These are phyloP conservation scores for Sphagnurus paluster DNA, from an alignment of 1,284 basidiomycete species.

Conservation along the genomic window DNA sequence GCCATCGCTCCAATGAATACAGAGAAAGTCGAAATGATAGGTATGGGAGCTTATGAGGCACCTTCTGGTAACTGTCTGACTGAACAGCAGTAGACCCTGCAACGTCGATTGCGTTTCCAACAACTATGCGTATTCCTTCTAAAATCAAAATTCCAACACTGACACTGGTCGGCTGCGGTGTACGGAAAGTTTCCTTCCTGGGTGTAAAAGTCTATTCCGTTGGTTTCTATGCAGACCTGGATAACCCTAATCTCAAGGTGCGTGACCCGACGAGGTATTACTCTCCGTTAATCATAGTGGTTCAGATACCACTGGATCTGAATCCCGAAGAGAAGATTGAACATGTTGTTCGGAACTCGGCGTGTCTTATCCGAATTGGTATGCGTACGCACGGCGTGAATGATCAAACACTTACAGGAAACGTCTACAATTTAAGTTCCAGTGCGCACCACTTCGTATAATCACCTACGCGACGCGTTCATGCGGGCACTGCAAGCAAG, in stretches of 20 bases:
- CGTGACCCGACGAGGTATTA: neutral
- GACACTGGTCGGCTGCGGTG: conserved; percentile 77
- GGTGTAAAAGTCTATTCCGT: conserved; percentile 83
- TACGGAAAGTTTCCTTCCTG: conserved; percentile 84
- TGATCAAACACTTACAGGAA: conserved; percentile 3
- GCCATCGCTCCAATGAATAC: conserved; percentile 22
- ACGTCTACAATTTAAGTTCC: conserved; percentile 54
- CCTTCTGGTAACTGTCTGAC: neutral
- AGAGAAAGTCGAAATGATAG: conserved; percentile 20
- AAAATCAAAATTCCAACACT: conserved; percentile 60
- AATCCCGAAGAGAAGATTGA: conserved; percentile 69
- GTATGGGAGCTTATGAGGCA: conserved; percentile 16
- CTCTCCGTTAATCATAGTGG: neutral
- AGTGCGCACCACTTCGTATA: conserved; percentile 77
- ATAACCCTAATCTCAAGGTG: conserved; percentile 59
- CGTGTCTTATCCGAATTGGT: conserved; percentile 79
- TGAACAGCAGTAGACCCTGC: conserved; percentile 59
- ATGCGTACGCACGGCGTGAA: conserved; percentile 19
- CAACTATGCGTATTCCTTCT: conserved; percentile 57
- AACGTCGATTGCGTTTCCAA: conserved; percentile 73
- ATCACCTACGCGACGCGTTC: conserved; percentile 86
- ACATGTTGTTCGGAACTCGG: conserved; percentile 63
- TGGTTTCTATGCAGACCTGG: conserved; percentile 81
- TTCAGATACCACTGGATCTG: conserved; percentile 39
- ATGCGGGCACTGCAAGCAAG: conserved; percentile 74